These are phyloP conservation scores for Lodderomyces oxycetoniae DNA, from an alignment of 1,139 yeast species.

Conservation along the genomic window DNA sequence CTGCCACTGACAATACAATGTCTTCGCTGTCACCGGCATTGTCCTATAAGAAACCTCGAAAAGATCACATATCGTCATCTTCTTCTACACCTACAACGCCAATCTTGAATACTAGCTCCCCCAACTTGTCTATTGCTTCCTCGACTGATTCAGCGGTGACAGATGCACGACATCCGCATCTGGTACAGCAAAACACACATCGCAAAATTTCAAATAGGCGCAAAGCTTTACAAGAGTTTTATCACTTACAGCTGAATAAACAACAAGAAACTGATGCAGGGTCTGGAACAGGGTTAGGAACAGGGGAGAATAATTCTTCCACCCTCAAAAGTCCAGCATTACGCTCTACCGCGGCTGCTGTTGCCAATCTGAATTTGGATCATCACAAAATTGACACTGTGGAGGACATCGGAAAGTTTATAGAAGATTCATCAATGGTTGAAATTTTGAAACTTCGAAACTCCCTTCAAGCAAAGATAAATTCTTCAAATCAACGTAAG, in stretches of 20 bases:
- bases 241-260: slow-evolving; percentile 25
- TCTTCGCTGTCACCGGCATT: slow-evolving; percentile 21
- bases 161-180: not conserved
- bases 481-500: slow-evolving; percentile 39
- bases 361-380: not conserved
- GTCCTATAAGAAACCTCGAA: slow-evolving; percentile 26
- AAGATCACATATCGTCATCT: slow-evolving; percentile 7
- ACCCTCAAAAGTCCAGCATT: no score
- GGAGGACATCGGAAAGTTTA: slow-evolving; percentile 27
- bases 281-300: not conserved
- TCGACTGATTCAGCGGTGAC: not conserved
- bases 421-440: slow-evolving; percentile 29
- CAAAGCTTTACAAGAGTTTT: slow-evolving; percentile 43
- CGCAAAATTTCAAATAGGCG: slow-evolving; percentile 39
- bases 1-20: no score
- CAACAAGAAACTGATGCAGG: slow-evolving; percentile 2
- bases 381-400: slow-evolving; percentile 7
- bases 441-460: slow-evolving; percentile 37
- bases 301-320: not conserved
- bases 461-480: slow-evolving; percentile 27
- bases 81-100: slow-evolving; percentile 6
- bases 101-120: slow-evolving; percentile 1
- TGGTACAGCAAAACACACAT: slow-evolving; percentile 5
- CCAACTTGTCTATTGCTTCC: slow-evolving; percentile 1
- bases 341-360: no score